Base-by-base conservation (phyloP, 1,284 basidiomycete species). In the Vanrija pseudolonga region DNA sequence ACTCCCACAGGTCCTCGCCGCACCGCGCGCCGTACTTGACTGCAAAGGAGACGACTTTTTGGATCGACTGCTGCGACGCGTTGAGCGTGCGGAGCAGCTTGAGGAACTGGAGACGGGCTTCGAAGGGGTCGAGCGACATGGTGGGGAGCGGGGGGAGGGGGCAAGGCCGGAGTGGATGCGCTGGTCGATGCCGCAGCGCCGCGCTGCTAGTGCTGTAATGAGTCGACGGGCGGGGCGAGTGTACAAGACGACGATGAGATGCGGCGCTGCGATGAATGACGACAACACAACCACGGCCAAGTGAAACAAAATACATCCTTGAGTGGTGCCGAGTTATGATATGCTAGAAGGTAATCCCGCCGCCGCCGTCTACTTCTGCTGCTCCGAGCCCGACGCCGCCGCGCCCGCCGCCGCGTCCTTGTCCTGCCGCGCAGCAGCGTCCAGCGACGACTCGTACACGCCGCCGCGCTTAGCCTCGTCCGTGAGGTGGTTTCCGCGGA, bases 1-100 rank as follows among this genome's bases (percentile, higher is more conserved):
- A 96, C 62, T 94, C 91, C 93, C 93, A 97, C 4, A 98, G 77
- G 71, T 96, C 92, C 63, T 95, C 89, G 11, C 89, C 88, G 56
- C 88, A 92, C 48, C 82, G 80, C 1, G 85, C 77, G 52, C 87
- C 91, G 71, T 90, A 86, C 71, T 91, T 92, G 57, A 95, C 80
- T 2, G 90, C 89, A 68, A 87, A 95, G 3, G 83, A 80, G 23
- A 95, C 90, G 28, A 90, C 86, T 72, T 89, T 92, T 69, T 90
- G 88, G 49, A 96, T 95, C 37, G 89, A 92, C 68, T 86, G 86
- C 69, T 94, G 90, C 24, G 90, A 91, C 83, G 89, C 90, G 69
- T 87, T 88, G 28, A 93, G 81, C 60, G 84, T 82, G 52, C 84
- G 81, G 50, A 92, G 78, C 44, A 86, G 81, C 23, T 81, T 78